Conservation (phyloP, 768 basidiomycete genomes). For the Boletus vermiculosoides region DNA sequence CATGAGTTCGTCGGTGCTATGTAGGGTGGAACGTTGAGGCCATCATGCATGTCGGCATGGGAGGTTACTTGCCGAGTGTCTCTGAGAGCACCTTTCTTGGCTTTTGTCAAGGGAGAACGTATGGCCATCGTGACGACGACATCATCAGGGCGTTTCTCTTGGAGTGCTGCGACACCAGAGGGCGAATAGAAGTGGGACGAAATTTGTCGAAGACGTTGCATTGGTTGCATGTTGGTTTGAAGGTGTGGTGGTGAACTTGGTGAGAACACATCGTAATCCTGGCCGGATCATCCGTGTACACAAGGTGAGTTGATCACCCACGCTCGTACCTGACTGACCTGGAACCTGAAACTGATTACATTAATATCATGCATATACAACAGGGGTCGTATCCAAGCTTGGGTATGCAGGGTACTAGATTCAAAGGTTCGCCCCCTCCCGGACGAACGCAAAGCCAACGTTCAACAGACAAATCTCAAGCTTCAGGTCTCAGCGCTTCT, state of each 20-base stretch:
- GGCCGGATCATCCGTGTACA: neutral
- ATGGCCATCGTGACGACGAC: conserved; percentile 82
- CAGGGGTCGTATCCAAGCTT: neutral
- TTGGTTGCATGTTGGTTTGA: conserved; percentile 30
- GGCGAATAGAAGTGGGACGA: conserved; percentile 53
- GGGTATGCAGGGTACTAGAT: neutral
- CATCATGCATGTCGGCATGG: neutral
- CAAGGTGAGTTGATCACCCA: neutral
- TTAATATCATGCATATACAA: neutral
- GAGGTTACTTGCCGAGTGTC: conserved; percentile 54
- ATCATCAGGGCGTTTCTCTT: conserved; percentile 65
- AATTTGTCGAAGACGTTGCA: conserved; percentile 65
- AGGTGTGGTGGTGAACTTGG: neutral
- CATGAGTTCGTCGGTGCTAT: conserved; percentile 75
- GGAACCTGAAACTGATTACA: too few relatives aligned
- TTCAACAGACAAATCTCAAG: neutral
- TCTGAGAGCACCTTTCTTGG: conserved; percentile 72
- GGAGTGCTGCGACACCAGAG: conserved; percentile 50
- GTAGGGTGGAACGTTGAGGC: conserved; percentile 11
- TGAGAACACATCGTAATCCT: neutral
- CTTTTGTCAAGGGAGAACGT: conserved; percentile 72
- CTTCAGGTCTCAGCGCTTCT: neutral
- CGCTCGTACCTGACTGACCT: neutral
- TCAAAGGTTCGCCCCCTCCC: too few relatives aligned
- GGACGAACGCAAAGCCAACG: neutral